Conservation (phyloP, 129 eudicot genomes). For the Saussurea involucrata region DNA sequence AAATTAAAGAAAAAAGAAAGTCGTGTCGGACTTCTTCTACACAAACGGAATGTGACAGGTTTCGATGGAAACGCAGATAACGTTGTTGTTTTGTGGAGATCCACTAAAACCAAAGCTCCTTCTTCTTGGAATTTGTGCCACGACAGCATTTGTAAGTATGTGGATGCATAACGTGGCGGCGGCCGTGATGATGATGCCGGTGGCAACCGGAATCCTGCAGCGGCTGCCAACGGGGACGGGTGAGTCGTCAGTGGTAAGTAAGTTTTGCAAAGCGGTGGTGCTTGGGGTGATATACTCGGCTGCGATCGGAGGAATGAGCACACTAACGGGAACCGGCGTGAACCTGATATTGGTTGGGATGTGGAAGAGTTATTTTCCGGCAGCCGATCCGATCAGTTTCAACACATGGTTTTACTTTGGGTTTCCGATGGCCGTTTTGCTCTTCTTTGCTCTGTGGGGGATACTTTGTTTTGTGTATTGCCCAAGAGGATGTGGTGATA, state of each 20-base stretch:
- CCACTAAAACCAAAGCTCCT: slow-evolving; percentile 76
- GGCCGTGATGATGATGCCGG: slow-evolving; percentile 93
- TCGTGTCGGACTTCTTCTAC: background rate
- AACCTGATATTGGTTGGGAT: slow-evolving; percentile 86
- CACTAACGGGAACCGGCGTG: slow-evolving; percentile 94
- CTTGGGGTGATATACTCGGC: slow-evolving; percentile 80
- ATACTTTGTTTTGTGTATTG: slow-evolving; percentile 60
- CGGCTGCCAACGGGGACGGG: slow-evolving; percentile 45
- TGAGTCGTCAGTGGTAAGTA: slow-evolving; percentile 27
- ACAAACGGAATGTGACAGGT: background rate
- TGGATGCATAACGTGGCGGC: slow-evolving; percentile 95
- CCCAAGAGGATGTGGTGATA: slow-evolving; percentile 30
- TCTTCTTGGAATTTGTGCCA: slow-evolving; percentile 76
- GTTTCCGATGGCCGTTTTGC: slow-evolving; percentile 61
- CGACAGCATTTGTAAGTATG: slow-evolving; percentile 87
- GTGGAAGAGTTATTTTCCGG: slow-evolving; percentile 89
- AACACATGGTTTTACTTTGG: slow-evolving; percentile 70
- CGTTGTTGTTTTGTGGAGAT: slow-evolving; percentile 73
- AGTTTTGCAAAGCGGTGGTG: slow-evolving; percentile 80
- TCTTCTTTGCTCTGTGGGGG: slow-evolving; percentile 64
- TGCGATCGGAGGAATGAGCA: slow-evolving; percentile 79
- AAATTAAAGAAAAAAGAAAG: no score
- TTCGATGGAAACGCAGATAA: slow-evolving; percentile 45
- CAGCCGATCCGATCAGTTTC: slow-evolving; percentile 67
- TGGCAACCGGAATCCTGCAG: slow-evolving; percentile 85